Evolutionary conservation across 306 rosid genomes (phyloP).

Genomic region (Castanopsis chinensis): DNA sequence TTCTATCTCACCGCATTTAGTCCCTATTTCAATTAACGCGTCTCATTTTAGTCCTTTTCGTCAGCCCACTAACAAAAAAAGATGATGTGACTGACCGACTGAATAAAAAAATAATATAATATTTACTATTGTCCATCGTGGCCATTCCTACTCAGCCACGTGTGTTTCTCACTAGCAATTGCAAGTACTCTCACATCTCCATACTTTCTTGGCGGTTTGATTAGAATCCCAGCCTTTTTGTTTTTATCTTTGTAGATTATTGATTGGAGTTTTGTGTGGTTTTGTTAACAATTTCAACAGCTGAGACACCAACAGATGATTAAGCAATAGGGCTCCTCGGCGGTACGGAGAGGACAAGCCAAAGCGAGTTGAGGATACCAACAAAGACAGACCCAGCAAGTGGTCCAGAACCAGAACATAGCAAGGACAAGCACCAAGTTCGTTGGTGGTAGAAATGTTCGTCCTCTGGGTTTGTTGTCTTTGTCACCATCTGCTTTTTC

Average conservation of each 20-base stretch:
- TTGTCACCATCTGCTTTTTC: slow-evolving; percentile 37
- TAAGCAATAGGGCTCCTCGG: slow-evolving; percentile 36
- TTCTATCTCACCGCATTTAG: too few species aligned
- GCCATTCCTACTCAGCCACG: too few species aligned
- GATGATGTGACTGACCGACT: too few species aligned
- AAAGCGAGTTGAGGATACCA: slow-evolving; percentile 24
- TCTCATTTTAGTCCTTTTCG: too few species aligned
- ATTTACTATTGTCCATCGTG: too few species aligned
- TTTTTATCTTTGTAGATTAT: not conserved
- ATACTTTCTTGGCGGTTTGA: too few species aligned
- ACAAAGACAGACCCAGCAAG: slow-evolving; percentile 23
- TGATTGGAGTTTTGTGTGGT: not conserved
- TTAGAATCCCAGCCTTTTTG: too few species aligned
- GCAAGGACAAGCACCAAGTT: slow-evolving; percentile 27
- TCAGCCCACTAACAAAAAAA: too few species aligned
- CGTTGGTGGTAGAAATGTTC: not conserved
- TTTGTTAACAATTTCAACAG: slow-evolving; percentile 38
- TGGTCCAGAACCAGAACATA: slow-evolving; percentile 20
- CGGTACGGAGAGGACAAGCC: slow-evolving; percentile 21
- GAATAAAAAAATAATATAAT: too few species aligned
- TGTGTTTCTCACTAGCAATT: too few species aligned
- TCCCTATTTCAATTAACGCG: too few species aligned
- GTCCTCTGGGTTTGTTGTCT: slow-evolving; percentile 40
- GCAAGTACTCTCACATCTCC: too few species aligned
- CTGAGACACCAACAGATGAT: slow-evolving; percentile 49